A percentile compares a stretch with the other conserved stretches of the same genome.
phyloP scores from a whole-genome alignment of 257 asterid genomes.

The Lycium barbarum region DNA sequence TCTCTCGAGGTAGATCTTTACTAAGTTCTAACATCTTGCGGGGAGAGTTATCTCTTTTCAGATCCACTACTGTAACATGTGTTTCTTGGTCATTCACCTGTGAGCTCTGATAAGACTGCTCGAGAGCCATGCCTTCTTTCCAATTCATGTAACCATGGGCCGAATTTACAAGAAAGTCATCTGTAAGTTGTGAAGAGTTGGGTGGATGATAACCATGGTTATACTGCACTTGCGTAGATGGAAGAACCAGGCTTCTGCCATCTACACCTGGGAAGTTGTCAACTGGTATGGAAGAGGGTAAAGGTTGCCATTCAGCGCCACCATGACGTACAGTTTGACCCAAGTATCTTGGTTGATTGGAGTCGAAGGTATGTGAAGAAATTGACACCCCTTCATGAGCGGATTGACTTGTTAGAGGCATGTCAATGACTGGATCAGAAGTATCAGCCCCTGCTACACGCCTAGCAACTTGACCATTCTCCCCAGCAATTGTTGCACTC shows the following conservation, averaged over 20 bases:
- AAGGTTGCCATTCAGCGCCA: conserved; percentile 55
- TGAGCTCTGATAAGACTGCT: conserved; percentile 44
- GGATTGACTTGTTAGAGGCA: conserved; percentile 48
- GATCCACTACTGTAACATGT: conserved; percentile 42
- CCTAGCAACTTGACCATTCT: conserved; percentile 47
- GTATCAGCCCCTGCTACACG: conserved; percentile 31
- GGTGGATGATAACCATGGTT: conserved; percentile 51
- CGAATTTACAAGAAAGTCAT: conserved; percentile 47
- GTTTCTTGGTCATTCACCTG: conserved; percentile 44
- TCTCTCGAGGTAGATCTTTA: conserved; percentile 48
- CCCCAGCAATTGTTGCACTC: conserved; percentile 56
- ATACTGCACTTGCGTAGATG: conserved; percentile 33
- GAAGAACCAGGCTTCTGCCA: conserved; percentile 36
- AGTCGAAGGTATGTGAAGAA: conserved; percentile 49
- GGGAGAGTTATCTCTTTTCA: conserved; percentile 43
- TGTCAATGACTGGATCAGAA: conserved; percentile 42
- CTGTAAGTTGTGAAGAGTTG: conserved; percentile 45
- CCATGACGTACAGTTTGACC: conserved; percentile 45
- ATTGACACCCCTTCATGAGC: conserved; percentile 50
- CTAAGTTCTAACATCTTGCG: conserved; percentile 48
- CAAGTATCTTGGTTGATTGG: conserved; percentile 50
- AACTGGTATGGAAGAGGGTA: conserved; percentile 44
- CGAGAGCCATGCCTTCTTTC: conserved; percentile 43
- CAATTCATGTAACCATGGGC: conserved; percentile 42
- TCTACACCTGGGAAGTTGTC: conserved; percentile 43